Base-by-base conservation (phyloP, 2,329 filamentous ascomycete genomes). In the Sporothrix luriei region DNA sequence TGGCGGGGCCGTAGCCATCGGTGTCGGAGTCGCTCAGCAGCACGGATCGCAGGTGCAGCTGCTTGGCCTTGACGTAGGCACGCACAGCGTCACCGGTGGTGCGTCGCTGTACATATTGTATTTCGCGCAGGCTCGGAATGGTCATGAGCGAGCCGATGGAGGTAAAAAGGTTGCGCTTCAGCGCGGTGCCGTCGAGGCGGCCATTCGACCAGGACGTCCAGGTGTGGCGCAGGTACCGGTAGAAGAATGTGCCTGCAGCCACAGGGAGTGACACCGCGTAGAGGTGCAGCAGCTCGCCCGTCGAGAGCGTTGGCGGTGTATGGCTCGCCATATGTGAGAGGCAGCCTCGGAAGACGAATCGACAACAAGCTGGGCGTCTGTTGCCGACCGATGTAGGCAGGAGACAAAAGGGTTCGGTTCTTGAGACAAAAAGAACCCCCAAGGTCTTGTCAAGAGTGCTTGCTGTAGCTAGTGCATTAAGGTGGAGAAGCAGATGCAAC, bases 41-140 rank as follows among this genome's bases (percentile, higher is more conserved):
- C 10, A 71, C 51, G 6, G 71, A 62, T 61, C 62, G 68, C 54
- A 72, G 69, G 0, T 68, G n/a, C 11, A 72, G 65, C 29, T 33
- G 52, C n/a, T 69, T 66, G 11, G 66, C 61, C 13, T 66, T 61
- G 51, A 69, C 72, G 52, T 71, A 73, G 10, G 54, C 57, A 19
- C 59, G 54, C n/a, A 73, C 66, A 6, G 49, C 66, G 66, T 71
- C 66, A 16, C 72, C 72, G 9, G 72, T 73, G n/a, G 72, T 73
- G 9, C 51, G 55, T 19, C 64, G 54, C 33, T 69, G 46, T 21
- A 73, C 38, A n/a, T 54, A 62, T 24, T 69, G 46, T 29, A 70
- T 66, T 46, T 73, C 69, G 14, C 71, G 52, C 43, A 69, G 9
- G 46, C 62, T 65, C 26, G 38, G 33, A 26, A 65, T 26, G 26